Conservation (phyloP, 2,329 filamentous ascomycete genomes). For the Fusarium nanum region DNA sequence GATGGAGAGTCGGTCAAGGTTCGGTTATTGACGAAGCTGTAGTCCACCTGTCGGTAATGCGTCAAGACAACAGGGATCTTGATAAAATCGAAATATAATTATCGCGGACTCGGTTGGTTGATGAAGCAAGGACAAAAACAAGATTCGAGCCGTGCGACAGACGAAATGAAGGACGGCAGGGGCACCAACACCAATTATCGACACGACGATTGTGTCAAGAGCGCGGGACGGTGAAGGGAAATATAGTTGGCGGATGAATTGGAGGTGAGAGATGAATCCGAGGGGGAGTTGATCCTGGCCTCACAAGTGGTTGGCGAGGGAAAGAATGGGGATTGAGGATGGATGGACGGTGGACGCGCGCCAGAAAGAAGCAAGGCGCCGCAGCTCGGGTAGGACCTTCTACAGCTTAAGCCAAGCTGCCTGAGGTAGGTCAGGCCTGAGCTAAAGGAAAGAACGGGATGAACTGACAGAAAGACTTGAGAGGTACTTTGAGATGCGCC, state of each 20-base stretch:
- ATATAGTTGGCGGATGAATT: slow-evolving; percentile 26
- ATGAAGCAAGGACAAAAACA: slow-evolving; percentile 28
- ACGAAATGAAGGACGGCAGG: slow-evolving; percentile 18
- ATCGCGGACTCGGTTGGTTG: slow-evolving; percentile 33
- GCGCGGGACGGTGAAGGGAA: slow-evolving; percentile 33
- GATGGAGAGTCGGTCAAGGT: slow-evolving; percentile 24
- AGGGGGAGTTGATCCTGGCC: slow-evolving; percentile 36
- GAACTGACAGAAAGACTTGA: slow-evolving; percentile 12
- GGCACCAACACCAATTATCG: slow-evolving; percentile 29
- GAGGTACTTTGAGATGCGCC: slow-evolving; percentile 1
- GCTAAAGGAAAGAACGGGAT: slow-evolving; percentile 27
- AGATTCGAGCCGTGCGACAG: slow-evolving; percentile 18
- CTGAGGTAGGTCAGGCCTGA: slow-evolving; percentile 27
- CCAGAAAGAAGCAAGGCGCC: slow-evolving; percentile 39
- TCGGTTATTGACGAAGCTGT: slow-evolving; percentile 35
- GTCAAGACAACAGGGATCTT: slow-evolving; percentile 41
- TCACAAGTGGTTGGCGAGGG: slow-evolving; percentile 40
- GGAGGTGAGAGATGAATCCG: slow-evolving; percentile 39
- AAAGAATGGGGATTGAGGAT: slow-evolving; percentile 39
- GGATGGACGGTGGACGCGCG: slow-evolving; percentile 29
- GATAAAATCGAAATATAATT: slow-evolving; percentile 41
- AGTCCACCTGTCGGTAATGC: slow-evolving; percentile 40
- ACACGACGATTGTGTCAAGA: slow-evolving; percentile 31
- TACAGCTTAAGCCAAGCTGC: slow-evolving; percentile 28
- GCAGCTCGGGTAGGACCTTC: slow-evolving; percentile 33